These are phyloP conservation scores for Cyclospora cayetanensis DNA, from an alignment of 169 alveolate genomes.

Conservation along the genomic window DNA sequence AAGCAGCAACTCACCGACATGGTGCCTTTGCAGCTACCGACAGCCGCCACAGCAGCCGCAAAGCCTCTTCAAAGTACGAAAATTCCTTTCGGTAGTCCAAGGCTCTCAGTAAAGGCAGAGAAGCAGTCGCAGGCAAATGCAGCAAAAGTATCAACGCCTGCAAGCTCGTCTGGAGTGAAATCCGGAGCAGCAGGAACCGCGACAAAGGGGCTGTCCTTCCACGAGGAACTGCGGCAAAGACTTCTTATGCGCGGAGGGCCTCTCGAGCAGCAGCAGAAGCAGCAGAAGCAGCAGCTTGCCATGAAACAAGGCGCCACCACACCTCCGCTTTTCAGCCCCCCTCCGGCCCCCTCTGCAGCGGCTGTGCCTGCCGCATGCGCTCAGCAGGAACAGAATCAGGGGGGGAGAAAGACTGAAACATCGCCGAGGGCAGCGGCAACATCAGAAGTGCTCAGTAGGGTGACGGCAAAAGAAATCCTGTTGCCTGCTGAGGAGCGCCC, in stretches of 20 bases:
- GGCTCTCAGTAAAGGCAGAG: too few species aligned
- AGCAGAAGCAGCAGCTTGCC: slow-evolving; percentile 10
- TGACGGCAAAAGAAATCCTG: too few species aligned
- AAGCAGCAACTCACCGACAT: background rate
- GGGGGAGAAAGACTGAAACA: background rate
- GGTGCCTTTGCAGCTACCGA: slow-evolving; percentile 24
- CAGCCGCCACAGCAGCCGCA: slow-evolving; percentile 22
- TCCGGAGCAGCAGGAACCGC: background rate
- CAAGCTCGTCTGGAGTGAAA: background rate
- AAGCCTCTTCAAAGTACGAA: background rate
- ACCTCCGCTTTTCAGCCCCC: background rate
- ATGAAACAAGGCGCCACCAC: slow-evolving; percentile 4
- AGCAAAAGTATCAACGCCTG: background rate
- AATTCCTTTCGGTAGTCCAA: background rate
- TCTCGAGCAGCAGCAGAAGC: slow-evolving; percentile 10
- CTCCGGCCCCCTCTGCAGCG: background rate
- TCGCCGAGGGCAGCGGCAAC: background rate
- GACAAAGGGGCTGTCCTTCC: background rate
- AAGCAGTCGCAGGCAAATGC: background rate
- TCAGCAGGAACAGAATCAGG: background rate
- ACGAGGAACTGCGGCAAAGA: slow-evolving; percentile 11
- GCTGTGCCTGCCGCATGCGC: background rate
- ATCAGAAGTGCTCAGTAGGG: slow-evolving; percentile 9
- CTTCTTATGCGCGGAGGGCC: slow-evolving; percentile 10
- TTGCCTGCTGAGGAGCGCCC: slow-evolving; percentile 26